These are phyloP conservation scores for Clarireedia homoeocarpa DNA, from an alignment of 2,329 filamentous ascomycete species.

Conservation along the genomic window DNA sequence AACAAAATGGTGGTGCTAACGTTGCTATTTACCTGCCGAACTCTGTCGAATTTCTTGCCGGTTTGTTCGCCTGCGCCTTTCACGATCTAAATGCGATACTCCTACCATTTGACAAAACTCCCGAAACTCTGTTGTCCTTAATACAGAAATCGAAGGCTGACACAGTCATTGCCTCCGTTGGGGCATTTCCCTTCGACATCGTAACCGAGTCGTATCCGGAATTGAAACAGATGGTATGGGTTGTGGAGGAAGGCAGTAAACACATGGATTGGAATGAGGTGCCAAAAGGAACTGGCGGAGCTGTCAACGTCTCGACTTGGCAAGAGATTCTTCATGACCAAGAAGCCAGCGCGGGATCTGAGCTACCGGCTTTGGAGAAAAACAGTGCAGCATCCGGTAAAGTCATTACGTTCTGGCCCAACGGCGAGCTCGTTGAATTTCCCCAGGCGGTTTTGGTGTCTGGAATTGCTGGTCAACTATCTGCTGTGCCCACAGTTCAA, in stretches of 20 bases:
- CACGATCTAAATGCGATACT: constrained; percentile 73
- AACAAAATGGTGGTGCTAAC: constrained; percentile 62
- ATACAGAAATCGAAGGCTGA: constrained; percentile 69
- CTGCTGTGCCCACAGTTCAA: constrained; percentile 66
- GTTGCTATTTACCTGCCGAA: constrained; percentile 91
- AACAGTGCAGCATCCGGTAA: constrained; percentile 42
- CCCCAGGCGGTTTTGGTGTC: constrained; percentile 78
- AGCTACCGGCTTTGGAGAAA: constrained; percentile 57
- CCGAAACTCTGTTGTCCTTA: constrained; percentile 62
- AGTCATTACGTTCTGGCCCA: constrained; percentile 61
- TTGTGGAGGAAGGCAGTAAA: constrained; percentile 80
- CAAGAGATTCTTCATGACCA: constrained; percentile 76
- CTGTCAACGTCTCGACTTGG: constrained; percentile 82
- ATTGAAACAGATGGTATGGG: constrained; percentile 79
- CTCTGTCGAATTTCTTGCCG: constrained; percentile 76
- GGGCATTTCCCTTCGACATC: constrained; percentile 72
- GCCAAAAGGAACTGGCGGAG: constrained; percentile 66
- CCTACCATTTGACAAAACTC: constrained; percentile 71
- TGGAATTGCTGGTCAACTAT: constrained; percentile 71
- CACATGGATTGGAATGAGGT: constrained; percentile 96
- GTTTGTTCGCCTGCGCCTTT: constrained; percentile 84
- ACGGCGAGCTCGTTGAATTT: constrained; percentile 69
- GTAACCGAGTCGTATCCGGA: constrained; percentile 61
- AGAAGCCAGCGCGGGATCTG: constrained; percentile 46
- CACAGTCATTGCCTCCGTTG: constrained; percentile 74